phyloP scores from a whole-genome alignment of 192 early-diverging fungal species.

The Physocladia obscura region DNA sequence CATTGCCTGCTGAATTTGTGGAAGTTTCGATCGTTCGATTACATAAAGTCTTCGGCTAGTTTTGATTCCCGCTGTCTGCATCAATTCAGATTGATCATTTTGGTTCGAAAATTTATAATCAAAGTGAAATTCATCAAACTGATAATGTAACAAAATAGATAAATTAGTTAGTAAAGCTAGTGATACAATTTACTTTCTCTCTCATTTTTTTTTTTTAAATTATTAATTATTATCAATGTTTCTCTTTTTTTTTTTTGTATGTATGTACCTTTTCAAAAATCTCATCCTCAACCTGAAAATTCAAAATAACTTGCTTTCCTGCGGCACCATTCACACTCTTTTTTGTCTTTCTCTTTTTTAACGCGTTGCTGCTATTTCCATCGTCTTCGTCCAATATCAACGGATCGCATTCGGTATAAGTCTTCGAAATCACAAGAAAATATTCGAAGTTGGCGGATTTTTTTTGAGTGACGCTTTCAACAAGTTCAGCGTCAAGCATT shows the following conservation, averaged over 20 bases:
- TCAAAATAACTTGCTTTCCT: constrained; percentile 50
- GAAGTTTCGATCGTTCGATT: not conserved
- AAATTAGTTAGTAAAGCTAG: no score
- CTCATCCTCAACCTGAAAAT: constrained; percentile 92
- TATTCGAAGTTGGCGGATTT: constrained; percentile 77
- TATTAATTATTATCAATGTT: no score
- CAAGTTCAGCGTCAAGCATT: constrained; percentile 82
- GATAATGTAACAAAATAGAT: no score
- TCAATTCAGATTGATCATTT: constrained; percentile 11
- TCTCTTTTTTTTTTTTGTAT: not conserved
- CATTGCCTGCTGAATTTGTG: constrained; percentile 4
- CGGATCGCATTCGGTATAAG: constrained; percentile 76
- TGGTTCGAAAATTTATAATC: constrained; percentile 80
- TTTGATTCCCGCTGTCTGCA: constrained; percentile 23
- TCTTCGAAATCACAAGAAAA: constrained; percentile 76
- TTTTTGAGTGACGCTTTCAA: constrained; percentile 66
- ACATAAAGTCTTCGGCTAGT: constrained; percentile 16
- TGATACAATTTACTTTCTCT: no score
- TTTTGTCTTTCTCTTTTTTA: constrained; percentile 42
- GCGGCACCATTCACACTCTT: constrained; percentile 30
- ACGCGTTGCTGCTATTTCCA: constrained; percentile 31
- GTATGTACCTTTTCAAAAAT: constrained; percentile 64
- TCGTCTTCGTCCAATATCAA: constrained; percentile 56
- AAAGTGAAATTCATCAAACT: constrained; percentile 66
- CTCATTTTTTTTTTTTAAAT: no score